These are phyloP conservation scores for Apostasia ramifera DNA, from an alignment of 106 monocot species.

Conservation along the genomic window DNA sequence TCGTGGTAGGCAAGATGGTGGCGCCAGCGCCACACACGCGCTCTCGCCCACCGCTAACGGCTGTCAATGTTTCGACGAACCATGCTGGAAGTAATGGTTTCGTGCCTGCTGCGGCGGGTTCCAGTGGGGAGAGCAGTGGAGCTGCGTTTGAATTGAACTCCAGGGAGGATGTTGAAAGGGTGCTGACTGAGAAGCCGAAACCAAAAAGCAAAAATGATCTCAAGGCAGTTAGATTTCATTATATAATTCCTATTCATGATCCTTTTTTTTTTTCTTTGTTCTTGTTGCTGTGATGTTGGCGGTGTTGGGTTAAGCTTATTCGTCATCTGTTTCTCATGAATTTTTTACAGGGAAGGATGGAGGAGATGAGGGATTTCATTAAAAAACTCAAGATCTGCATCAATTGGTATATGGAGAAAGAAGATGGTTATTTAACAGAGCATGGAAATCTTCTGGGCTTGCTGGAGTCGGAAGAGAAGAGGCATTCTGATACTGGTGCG, in stretches of 20 bases:
- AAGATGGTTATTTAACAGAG: slow-evolving; percentile 51
- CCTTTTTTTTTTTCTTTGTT: neutral
- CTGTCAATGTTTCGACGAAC: slow-evolving; percentile 17
- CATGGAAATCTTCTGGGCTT: slow-evolving; percentile 30
- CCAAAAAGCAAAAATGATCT: slow-evolving; percentile 48
- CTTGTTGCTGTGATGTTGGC: neutral
- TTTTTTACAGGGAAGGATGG: slow-evolving; percentile 46
- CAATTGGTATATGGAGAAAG: slow-evolving; percentile 52
- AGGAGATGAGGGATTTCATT: slow-evolving; percentile 75
- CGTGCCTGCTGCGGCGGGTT: slow-evolving; percentile 5
- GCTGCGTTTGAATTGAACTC: slow-evolving; percentile 38
- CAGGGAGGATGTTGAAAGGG: slow-evolving; percentile 61
- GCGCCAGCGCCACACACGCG: neutral
- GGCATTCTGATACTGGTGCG: slow-evolving; percentile 42
- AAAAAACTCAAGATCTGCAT: slow-evolving; percentile 71
- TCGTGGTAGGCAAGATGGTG: slow-evolving; percentile 6
- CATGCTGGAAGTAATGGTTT: neutral
- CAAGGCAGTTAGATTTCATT: slow-evolving; percentile 23
- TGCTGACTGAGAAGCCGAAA: slow-evolving; percentile 64
- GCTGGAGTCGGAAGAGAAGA: slow-evolving; percentile 34
- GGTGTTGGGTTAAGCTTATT: neutral
- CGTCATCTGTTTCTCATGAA: neutral
- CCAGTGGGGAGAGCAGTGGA: slow-evolving; percentile 12
- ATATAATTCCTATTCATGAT: neutral
- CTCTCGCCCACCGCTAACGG: slow-evolving; percentile 24